Evolutionary conservation across 2,329 filamentous ascomycete species (phyloP).

Genomic region (Orbilia brochopaga): DNA sequence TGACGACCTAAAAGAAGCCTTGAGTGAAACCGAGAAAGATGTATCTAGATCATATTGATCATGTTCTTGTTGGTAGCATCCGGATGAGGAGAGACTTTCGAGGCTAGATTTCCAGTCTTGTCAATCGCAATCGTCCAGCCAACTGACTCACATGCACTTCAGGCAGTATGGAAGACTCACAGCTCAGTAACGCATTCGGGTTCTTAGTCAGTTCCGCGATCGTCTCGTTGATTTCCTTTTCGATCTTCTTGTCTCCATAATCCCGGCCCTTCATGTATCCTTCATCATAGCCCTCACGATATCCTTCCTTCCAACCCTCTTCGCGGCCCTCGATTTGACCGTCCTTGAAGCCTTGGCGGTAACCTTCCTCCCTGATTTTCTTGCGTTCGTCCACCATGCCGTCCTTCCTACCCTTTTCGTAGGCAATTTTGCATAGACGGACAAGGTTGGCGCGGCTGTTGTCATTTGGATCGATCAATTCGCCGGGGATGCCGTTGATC

Average conservation of each 20-base stretch:
- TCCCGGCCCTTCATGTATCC: conserved; percentile 42
- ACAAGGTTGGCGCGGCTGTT: conserved; percentile 31
- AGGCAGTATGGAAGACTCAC: conserved; percentile 1
- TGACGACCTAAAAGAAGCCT: background rate
- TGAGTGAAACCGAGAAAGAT: background rate
- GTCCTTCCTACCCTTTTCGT: conserved; percentile 35
- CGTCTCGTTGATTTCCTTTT: conserved; percentile 39
- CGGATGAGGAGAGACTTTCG: background rate
- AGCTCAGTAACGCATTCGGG: conserved; percentile 24
- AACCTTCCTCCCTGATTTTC: conserved; percentile 29
- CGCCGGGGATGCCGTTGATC: background rate
- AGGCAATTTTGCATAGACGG: conserved; percentile 37
- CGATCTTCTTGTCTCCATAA: conserved; percentile 45
- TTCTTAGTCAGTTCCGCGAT: conserved; percentile 41
- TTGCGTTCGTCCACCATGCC: conserved; percentile 29
- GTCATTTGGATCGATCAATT: conserved; percentile 28
- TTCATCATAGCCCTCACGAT: conserved; percentile 34
- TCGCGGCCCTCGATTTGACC: conserved; percentile 28
- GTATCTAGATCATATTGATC: background rate
- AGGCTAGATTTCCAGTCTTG: background rate
- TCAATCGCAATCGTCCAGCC: background rate
- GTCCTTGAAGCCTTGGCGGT: conserved; percentile 32
- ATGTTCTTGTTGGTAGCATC: background rate
- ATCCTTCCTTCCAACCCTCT: conserved; percentile 40
- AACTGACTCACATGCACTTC: background rate